Evolutionary conservation across 2,329 filamentous ascomycete genomes (phyloP).

Genomic region (Monosporascus ibericus): DNA sequence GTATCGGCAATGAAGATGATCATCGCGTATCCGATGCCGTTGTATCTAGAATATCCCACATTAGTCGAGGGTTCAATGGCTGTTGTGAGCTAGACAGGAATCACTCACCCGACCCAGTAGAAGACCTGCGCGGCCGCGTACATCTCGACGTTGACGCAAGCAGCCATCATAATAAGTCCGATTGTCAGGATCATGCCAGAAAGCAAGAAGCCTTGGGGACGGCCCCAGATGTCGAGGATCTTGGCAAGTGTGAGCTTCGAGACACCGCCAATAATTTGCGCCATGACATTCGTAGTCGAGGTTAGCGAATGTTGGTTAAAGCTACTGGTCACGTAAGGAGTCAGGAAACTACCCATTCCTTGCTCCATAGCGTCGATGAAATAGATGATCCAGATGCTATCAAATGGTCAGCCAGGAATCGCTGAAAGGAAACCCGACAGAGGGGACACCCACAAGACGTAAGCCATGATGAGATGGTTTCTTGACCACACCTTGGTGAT

Average conservation of each 20-base stretch:
- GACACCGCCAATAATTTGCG: constrained; percentile 45
- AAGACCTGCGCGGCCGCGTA: constrained; percentile 55
- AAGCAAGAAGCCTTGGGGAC: constrained; percentile 50
- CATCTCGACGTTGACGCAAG: constrained; percentile 36
- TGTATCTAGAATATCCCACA: constrained; percentile 24
- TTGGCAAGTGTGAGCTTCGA: constrained; percentile 57
- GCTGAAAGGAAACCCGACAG: background rate
- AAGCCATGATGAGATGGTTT: constrained; percentile 34
- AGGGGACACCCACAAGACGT: constrained; percentile 31
- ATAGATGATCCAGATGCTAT: constrained; percentile 39
- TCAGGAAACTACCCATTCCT: constrained; percentile 28
- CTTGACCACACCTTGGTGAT: constrained; percentile 38
- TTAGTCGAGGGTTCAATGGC: background rate
- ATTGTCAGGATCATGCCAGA: constrained; percentile 41
- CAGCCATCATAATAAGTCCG: constrained; percentile 56
- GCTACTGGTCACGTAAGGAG: constrained; percentile 36
- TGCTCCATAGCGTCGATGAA: constrained; percentile 40
- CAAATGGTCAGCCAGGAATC: constrained; percentile 5
- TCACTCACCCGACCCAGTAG: constrained; percentile 48
- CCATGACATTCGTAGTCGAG: constrained; percentile 41
- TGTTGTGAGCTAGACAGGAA: background rate
- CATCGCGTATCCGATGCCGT: constrained; percentile 54
- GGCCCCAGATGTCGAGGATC: constrained; percentile 57
- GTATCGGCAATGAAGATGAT: constrained; percentile 62
- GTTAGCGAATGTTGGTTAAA: constrained; percentile 43